Conservation (phyloP, 2,329 filamentous ascomycete genomes). For the Fusarium sarcochroum region DNA sequence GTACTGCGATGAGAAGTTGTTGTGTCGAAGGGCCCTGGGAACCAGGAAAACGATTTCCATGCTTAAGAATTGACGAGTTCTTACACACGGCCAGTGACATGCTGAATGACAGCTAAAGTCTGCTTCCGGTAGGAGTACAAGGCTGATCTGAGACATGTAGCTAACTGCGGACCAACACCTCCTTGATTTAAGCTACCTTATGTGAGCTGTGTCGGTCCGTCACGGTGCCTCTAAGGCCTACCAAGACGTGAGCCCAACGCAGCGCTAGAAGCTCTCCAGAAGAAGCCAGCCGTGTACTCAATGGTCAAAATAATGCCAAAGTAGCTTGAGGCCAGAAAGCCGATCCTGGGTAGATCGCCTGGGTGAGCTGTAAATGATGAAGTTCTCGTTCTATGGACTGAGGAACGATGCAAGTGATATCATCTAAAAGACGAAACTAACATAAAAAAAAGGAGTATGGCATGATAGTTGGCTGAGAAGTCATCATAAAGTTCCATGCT, state of each 20-base stretch:
- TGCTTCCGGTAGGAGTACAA: conserved; percentile 14
- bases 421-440: neutral
- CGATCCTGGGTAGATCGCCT: conserved; percentile 19
- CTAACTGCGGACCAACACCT: conserved; percentile 22
- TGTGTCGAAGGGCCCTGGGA: neutral
- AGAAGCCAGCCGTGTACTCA: conserved; percentile 18
- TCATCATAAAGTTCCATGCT: conserved; percentile 16
- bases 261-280: conserved; percentile 33
- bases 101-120: neutral
- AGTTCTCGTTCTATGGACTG: conserved; percentile 2
- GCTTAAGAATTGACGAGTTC: conserved; percentile 8
- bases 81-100: neutral
- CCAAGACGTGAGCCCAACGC: conserved; percentile 11
- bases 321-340: conserved; percentile 16
- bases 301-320: conserved; percentile 27
- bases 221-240: neutral
- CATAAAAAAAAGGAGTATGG: neutral
- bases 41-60: conserved; percentile 5
- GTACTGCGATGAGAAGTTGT: neutral
- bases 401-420: conserved; percentile 5
- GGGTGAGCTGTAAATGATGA: neutral
- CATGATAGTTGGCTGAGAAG: conserved; percentile 8
- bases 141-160: conserved; percentile 21
- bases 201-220: conserved; percentile 1
- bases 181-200: conserved; percentile 9